Conservation (phyloP, 345 rosid genomes). For the Populus pruinosa region DNA sequence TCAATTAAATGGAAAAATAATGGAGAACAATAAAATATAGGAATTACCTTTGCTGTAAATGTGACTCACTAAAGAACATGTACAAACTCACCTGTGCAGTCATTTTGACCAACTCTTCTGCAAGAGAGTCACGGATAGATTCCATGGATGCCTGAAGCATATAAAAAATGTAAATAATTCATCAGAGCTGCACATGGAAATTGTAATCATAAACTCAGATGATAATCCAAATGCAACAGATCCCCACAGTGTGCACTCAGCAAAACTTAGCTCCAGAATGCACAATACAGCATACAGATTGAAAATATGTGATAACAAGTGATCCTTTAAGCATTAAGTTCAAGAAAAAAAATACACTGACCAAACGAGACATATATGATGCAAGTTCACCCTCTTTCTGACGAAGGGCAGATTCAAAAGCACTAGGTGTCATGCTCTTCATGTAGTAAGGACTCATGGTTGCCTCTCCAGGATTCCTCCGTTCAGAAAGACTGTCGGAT, state of each 20-base stretch:
- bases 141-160: slow-evolving; percentile 79
- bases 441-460: slow-evolving; percentile 73
- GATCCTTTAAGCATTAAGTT: not conserved
- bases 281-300: not conserved
- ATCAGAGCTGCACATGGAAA: not conserved
- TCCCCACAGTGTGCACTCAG: not conserved
- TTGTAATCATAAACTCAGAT: not conserved
- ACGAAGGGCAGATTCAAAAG: slow-evolving; percentile 89
- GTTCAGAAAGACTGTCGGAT: slow-evolving; percentile 68
- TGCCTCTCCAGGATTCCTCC: slow-evolving; percentile 63
- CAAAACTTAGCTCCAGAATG: not conserved
- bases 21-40: not conserved
- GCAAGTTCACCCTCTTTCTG: slow-evolving; percentile 99
- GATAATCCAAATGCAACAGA: not conserved
- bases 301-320: not conserved
- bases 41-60: not conserved
- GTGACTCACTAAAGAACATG: not conserved
- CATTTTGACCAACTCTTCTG: slow-evolving; percentile 94
- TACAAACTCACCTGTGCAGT: slow-evolving; percentile 66
- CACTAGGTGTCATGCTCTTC: slow-evolving; percentile 93
- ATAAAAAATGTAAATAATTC: slow-evolving; percentile 4
- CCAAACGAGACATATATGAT: slow-evolving; percentile 97
- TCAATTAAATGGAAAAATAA: not conserved
- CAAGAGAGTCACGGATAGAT: slow-evolving; percentile 92
- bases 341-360: slow-evolving; percentile 33